Evolutionary conservation across 768 basidiomycete species (phyloP).

Genomic region (Lentinula raphanica): DNA sequence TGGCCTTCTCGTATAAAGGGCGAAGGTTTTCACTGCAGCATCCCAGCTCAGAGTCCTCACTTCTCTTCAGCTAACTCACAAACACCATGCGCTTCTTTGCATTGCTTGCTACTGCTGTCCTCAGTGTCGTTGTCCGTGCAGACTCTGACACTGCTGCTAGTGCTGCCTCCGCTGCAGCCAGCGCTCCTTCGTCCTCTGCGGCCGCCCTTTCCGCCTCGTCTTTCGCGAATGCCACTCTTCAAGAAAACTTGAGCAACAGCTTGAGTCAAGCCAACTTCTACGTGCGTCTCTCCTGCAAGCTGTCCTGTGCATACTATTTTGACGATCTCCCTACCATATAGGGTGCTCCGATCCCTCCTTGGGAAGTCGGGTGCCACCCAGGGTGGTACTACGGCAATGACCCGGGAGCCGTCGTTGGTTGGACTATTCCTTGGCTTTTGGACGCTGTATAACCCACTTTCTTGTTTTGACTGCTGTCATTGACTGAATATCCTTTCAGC

Average conservation of each 20-base stretch:
- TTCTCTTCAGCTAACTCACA: background rate
- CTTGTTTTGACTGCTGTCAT: background rate
- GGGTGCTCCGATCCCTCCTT: conserved; percentile 32
- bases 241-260: background rate
- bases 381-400: conserved; percentile 35
- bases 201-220: background rate
- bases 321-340: conserved; percentile 18
- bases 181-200: background rate
- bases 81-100: background rate
- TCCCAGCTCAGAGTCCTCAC: background rate
- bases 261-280: background rate
- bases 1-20: background rate
- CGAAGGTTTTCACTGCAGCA: background rate
- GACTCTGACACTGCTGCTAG: background rate
- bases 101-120: background rate
- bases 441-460: background rate
- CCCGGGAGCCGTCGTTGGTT: background rate
- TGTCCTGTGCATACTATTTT: background rate
- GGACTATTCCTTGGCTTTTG: background rate
- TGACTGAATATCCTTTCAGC: conserved; percentile 6
- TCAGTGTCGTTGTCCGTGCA: background rate
- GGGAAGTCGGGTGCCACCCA: conserved; percentile 24
- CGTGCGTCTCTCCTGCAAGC: background rate
- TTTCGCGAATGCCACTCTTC: background rate
- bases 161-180: background rate